Evolutionary conservation across 176 grass and related monocot genomes (phyloP), one percentile per base, ranked within the genome.

Genomic region (Carex kokanica): DNA sequence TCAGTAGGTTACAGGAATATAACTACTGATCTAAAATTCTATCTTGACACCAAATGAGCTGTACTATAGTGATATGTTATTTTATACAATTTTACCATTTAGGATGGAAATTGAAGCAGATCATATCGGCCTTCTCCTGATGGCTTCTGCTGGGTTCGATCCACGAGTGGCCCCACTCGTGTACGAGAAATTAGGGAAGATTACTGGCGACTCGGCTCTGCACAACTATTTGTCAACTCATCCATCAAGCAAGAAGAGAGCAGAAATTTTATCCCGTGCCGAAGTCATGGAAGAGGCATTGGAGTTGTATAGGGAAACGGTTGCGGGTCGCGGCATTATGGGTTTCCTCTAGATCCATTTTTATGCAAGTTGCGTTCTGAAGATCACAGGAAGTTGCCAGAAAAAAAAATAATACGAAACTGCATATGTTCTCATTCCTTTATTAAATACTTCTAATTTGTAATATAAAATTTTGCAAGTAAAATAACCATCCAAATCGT

Each of bases 41-140:
- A 49, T 49, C 45, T 49, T 40, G 65, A 68, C 16, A 15, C 7
- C 49, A 75, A 31, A 52, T 16, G 45, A 75, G 12, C 4, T 53
- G 11, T 72, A 72, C 3, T 0, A 14, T 3, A 61, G n/a, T 55
- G 24, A 17, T 77, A 27, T 75, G 49, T 55, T 31, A 77, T 53
- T 55, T 77, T 52, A 29, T 54, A 25, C 13, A 49, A 23, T 53
- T 27, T 87, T 54, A 18, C 16, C 32, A 32, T 85, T 36, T 62
- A 97, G 94, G 90, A 97, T 89, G 88, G 94, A 97, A 89, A 91
- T 94, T 73, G 94, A 97, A 79, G 92, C 94, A 13, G 94, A 97
- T 83, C 88, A 94, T 47, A 97, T 97, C 66, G 94, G 94, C 43
- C 79, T 97, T 31, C 81, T 97, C 84, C 77, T 97, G 49, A 88